Conservation (phyloP, 192 early-diverging fungal genomes). For the Coemansia aciculifera region DNA sequence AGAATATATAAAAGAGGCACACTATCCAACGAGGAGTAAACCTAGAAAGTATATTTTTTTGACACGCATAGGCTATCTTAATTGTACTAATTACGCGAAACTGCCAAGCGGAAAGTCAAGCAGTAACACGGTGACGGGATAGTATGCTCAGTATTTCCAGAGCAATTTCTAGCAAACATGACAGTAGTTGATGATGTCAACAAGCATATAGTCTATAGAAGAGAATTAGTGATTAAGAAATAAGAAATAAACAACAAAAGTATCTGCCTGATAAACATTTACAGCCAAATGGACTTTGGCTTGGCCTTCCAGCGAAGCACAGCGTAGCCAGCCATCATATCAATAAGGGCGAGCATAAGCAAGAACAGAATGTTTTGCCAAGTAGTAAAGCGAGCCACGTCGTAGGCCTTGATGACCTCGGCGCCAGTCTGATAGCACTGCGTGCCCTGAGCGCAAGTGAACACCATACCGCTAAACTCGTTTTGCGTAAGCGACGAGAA, state of each 20-base stretch:
- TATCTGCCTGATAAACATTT: conserved; percentile 6
- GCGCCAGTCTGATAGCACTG: conserved; percentile 45
- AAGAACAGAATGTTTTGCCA: conserved; percentile 48
- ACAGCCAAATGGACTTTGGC: conserved; percentile 51
- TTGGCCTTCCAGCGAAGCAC: conserved; percentile 51
- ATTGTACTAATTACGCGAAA: not conserved
- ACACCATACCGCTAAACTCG: conserved; percentile 45
- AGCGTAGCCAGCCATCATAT: conserved; percentile 27
- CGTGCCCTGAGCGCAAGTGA: conserved; percentile 27
- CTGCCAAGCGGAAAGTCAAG: not conserved
- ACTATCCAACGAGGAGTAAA: not conserved
- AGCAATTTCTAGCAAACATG: not conserved
- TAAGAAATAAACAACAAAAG: not conserved
- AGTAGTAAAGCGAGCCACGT: conserved; percentile 39
- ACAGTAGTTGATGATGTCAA: not conserved
- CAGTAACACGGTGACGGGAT: not conserved
- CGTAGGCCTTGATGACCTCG: conserved; percentile 37
- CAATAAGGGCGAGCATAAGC: conserved; percentile 45
- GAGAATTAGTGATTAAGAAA: not conserved
- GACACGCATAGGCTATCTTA: not conserved
- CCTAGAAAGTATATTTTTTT: not conserved
- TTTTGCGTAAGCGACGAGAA: conserved; percentile 47
- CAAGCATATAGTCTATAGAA: not conserved
- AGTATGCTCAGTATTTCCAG: not conserved
- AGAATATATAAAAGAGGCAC: not conserved